Conservation (phyloP, 495 filamentous ascomycete species). For the Apodospora peruviana region DNA sequence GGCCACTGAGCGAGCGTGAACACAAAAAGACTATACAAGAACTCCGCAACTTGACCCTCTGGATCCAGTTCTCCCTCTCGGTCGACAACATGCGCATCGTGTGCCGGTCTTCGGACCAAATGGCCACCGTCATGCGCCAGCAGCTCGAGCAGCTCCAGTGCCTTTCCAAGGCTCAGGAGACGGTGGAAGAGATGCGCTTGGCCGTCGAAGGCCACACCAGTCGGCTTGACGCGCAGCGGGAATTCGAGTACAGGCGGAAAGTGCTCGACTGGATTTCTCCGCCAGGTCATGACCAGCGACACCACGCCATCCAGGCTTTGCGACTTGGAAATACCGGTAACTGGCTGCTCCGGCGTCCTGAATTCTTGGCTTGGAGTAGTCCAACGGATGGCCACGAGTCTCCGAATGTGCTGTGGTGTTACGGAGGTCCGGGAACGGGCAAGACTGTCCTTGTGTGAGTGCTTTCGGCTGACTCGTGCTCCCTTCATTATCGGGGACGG, state of each 20-base stretch:
- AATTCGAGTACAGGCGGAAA: not conserved
- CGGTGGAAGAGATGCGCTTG: not conserved
- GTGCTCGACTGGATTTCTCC: not conserved
- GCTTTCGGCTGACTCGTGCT: too few species aligned
- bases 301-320: not conserved
- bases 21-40: constrained; percentile 1
- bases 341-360: not conserved
- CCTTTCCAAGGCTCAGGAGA: not conserved
- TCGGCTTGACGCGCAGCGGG: not conserved
- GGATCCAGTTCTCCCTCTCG: constrained; percentile 6
- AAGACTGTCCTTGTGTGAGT: not conserved
- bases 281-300: not conserved
- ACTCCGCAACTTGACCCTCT: not conserved
- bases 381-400: not conserved
- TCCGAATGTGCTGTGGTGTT: not conserved
- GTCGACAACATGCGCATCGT: not conserved
- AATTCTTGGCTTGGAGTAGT: not conserved
- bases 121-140: not conserved
- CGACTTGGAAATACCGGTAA: not conserved
- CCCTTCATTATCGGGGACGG: too few species aligned
- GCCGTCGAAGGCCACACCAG: not conserved
- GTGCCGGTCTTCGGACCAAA: not conserved
- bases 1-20: constrained; percentile 6
- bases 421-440: not conserved
- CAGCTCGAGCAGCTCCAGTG: not conserved